Conservation (phyloP, 2,329 filamentous ascomycete species). For the Triangularia verruculosa region DNA sequence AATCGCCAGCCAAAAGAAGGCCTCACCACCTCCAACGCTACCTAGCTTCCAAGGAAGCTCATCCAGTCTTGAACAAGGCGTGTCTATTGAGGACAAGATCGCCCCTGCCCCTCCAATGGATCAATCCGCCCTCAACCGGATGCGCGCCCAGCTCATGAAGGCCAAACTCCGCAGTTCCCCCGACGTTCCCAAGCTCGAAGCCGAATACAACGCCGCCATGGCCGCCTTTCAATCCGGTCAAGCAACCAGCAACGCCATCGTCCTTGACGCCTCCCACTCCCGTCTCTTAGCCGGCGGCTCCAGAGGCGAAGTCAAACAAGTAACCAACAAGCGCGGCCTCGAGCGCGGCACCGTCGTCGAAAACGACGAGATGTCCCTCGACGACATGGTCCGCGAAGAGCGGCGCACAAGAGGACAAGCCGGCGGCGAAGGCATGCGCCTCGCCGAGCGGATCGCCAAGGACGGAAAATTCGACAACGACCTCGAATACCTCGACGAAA, state of each 20-base stretch:
- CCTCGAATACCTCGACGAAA: constrained; percentile 96
- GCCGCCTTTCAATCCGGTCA: constrained; percentile 49
- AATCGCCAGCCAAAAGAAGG: constrained; percentile 51
- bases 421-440: constrained; percentile 75
- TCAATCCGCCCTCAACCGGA: constrained; percentile 77
- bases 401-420: constrained; percentile 73
- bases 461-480: constrained; percentile 88
- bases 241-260: constrained; percentile 60
- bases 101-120: constrained; percentile 58
- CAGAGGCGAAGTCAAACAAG: constrained; percentile 68
- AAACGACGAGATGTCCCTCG: constrained; percentile 93
- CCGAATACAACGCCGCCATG: constrained; percentile 76
- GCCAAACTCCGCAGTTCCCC: constrained; percentile 79
- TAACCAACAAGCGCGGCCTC: constrained; percentile 76
- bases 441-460: constrained; percentile 92
- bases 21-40: constrained; percentile 33
- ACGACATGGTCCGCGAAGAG: constrained; percentile 96
- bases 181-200: constrained; percentile 73
- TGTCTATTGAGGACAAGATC: constrained; percentile 53
- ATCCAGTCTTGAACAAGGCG: constrained; percentile 48
- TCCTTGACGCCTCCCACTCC: constrained; percentile 85
- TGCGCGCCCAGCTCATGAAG: constrained; percentile 94
- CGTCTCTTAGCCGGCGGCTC: constrained; percentile 79
- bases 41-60: constrained; percentile 26
- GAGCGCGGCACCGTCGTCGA: constrained; percentile 84